A percentile compares a stretch with the other conserved stretches of the same genome.
Evolutionary conservation across 2,329 filamentous ascomycete genomes (phyloP).

Genomic region (Sclerotiophoma versabilis): DNA sequence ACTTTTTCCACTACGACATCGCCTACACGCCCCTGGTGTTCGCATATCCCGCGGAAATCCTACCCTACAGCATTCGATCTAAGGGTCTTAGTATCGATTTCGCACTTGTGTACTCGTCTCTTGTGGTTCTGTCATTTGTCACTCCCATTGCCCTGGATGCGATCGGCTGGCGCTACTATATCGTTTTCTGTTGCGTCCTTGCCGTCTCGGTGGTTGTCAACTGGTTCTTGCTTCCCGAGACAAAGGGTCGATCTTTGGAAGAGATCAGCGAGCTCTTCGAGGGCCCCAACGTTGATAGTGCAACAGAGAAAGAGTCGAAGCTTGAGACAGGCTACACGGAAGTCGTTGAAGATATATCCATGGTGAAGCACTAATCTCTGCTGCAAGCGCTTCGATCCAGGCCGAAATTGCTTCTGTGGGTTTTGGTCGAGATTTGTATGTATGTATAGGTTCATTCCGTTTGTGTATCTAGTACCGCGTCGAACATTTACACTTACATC

Average conservation of each 20-base stretch:
- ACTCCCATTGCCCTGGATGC: background rate
- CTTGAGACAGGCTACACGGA: no score
- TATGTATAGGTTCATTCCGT: no score
- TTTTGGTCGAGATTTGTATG: no score
- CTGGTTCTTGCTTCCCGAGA: constrained; percentile 4
- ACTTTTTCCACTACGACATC: background rate
- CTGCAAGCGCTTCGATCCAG: no score
- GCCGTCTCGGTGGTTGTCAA: background rate
- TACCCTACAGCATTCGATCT: background rate
- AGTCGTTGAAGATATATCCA: no score
- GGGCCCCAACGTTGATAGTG: background rate
- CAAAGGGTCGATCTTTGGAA: constrained; percentile 3
- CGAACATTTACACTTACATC: no score
- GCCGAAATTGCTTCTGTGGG: no score
- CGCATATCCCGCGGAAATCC: background rate
- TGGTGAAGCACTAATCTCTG: no score
- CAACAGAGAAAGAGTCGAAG: no score
- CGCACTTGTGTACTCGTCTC: background rate
- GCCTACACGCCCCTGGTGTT: background rate
- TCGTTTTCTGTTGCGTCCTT: background rate
- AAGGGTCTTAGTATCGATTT: background rate
- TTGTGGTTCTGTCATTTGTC: background rate
- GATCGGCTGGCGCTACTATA: background rate
- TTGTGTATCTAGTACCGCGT: no score
- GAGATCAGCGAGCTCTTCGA: constrained; percentile 4